phyloP scores from a whole-genome alignment of 2,329 filamentous ascomycete species.

The Raffaelea albimanens region DNA sequence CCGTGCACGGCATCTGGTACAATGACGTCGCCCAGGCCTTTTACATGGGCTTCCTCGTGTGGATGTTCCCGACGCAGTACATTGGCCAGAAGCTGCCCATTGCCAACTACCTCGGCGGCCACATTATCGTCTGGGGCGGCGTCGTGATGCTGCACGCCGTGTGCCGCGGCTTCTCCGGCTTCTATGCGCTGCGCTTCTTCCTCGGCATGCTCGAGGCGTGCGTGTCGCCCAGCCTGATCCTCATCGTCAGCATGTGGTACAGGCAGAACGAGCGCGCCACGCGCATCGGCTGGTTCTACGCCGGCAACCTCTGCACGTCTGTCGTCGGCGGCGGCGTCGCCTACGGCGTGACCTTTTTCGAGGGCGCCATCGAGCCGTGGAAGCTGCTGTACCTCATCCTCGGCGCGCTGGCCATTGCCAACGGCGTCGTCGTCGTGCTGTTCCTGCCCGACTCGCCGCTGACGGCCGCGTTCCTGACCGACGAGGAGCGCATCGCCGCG shows the following conservation, averaged over 20 bases:
- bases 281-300: slow-evolving; percentile 16
- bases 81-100: slow-evolving; percentile 9
- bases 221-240: slow-evolving; percentile 17
- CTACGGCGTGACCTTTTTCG: slow-evolving; percentile 14
- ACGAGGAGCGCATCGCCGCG: slow-evolving; percentile 16
- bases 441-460: slow-evolving; percentile 13
- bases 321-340: slow-evolving; percentile 10
- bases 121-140: slow-evolving; percentile 11
- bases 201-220: slow-evolving; percentile 18
- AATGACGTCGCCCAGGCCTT: slow-evolving; percentile 12
- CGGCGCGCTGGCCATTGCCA: slow-evolving; percentile 17
- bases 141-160: slow-evolving; percentile 18
- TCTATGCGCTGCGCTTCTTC: slow-evolving; percentile 18
- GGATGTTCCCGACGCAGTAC: slow-evolving; percentile 8
- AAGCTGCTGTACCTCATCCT: slow-evolving; percentile 19
- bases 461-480: slow-evolving; percentile 12
- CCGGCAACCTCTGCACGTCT: slow-evolving; percentile 7
- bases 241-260: slow-evolving; percentile 19
- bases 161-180: slow-evolving; percentile 16
- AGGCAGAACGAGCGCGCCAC: slow-evolving; percentile 21
- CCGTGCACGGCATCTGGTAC: slow-evolving; percentile 9
- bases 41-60: slow-evolving; percentile 11
- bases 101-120: slow-evolving; percentile 9
- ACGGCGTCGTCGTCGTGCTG: slow-evolving; percentile 16
- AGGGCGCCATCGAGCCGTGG: slow-evolving; percentile 12